phyloP scores from a whole-genome alignment of 2,329 filamentous ascomycete species.

The Neofusicoccum ribis region DNA sequence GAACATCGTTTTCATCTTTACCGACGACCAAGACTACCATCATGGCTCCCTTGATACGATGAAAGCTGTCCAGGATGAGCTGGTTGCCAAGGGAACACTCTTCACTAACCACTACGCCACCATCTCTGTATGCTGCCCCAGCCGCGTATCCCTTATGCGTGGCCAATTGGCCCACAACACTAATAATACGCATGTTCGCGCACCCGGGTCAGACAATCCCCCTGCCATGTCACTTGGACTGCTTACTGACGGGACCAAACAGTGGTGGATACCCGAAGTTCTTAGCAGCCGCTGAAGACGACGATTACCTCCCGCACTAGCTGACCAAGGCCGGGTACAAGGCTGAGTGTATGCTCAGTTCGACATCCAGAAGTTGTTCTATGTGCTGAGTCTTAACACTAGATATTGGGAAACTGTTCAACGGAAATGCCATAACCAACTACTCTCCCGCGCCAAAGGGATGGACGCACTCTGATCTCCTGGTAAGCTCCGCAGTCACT shows the following conservation, averaged over 20 bases:
- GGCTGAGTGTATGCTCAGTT: conserved; percentile 4
- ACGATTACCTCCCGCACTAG: conserved; percentile 22
- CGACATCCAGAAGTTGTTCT: too few species aligned
- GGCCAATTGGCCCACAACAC: conserved; percentile 63
- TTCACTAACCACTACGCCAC: conserved; percentile 64
- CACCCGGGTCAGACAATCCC: background rate
- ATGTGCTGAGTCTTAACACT: too few species aligned
- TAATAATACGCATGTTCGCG: conserved; percentile 25
- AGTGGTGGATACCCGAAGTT: conserved; percentile 22
- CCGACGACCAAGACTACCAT: conserved; percentile 64
- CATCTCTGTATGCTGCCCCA: conserved; percentile 63
- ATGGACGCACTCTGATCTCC: conserved; percentile 27
- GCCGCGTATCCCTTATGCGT: conserved; percentile 62
- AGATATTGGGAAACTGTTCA: conserved; percentile 23
- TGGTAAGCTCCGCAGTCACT: background rate
- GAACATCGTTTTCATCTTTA: conserved; percentile 65
- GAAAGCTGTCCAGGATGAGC: conserved; percentile 54
- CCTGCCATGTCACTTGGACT: background rate
- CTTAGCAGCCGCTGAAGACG: background rate
- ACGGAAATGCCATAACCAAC: conserved; percentile 10
- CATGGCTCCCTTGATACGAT: conserved; percentile 57
- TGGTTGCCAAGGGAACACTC: conserved; percentile 57
- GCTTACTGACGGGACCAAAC: background rate
- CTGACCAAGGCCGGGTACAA: conserved; percentile 20
- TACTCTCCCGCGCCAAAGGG: conserved; percentile 28